phyloP scores from a whole-genome alignment of 495 filamentous ascomycete genomes.

The Pyrenula massariospora region DNA sequence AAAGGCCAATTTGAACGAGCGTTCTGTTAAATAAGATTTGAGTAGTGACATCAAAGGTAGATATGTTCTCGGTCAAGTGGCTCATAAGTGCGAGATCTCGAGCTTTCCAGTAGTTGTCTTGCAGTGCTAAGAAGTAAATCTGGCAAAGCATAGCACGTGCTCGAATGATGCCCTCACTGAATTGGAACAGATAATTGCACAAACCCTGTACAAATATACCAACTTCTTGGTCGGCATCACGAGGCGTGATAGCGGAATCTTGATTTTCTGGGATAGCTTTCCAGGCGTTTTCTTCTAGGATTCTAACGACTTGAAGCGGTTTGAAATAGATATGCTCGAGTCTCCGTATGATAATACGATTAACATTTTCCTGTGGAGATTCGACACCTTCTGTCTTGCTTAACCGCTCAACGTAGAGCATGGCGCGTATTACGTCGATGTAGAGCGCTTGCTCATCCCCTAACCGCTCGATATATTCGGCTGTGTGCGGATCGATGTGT shows the following conservation, averaged over 20 bases:
- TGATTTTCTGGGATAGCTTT: slow-evolving; percentile 61
- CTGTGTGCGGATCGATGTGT: slow-evolving; percentile 94
- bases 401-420: slow-evolving; percentile 78
- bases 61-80: slow-evolving; percentile 93
- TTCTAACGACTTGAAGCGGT: slow-evolving; percentile 84
- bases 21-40: slow-evolving; percentile 99
- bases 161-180: slow-evolving; percentile 90
- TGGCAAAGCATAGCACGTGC: slow-evolving; percentile 96
- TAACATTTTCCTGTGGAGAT: slow-evolving; percentile 66
- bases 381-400: slow-evolving; percentile 59
- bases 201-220: slow-evolving; percentile 70
- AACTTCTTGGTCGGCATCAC: slow-evolving; percentile 49
- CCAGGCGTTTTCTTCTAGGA: slow-evolving; percentile 87
- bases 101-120: slow-evolving; percentile 93
- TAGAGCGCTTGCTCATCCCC: slow-evolving; percentile 89
- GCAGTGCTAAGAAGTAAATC: slow-evolving; percentile 93
- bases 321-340: slow-evolving; percentile 99
- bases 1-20: slow-evolving; percentile 93
- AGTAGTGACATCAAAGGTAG: slow-evolving; percentile 86
- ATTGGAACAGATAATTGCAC: slow-evolving; percentile 85
- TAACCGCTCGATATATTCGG: slow-evolving; percentile 93
- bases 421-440: slow-evolving; percentile 72
- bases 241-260: slow-evolving; percentile 72
- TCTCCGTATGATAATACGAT: slow-evolving; percentile 84
- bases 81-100: slow-evolving; percentile 99